Conservation (phyloP, 495 filamentous ascomycete species). For the Penicillium coprophilum region DNA sequence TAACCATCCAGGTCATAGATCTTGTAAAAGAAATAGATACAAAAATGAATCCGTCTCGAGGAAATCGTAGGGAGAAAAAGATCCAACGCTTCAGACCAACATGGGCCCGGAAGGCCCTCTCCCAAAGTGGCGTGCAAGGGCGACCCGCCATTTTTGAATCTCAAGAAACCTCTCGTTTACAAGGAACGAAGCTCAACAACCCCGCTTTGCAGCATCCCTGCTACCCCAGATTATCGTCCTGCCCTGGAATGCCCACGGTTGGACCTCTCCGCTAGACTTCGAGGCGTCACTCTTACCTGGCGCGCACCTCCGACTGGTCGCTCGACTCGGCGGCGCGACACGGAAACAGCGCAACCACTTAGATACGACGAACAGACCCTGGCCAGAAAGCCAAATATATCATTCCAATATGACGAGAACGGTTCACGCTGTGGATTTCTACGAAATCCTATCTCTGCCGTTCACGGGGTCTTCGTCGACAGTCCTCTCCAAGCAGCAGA, state of each 20-base stretch:
- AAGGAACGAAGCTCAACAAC: conserved; percentile 5
- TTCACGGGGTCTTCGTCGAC: conserved; percentile 25
- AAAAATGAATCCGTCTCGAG: not conserved
- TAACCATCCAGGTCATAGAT: not conserved
- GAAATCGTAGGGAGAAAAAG: not conserved
- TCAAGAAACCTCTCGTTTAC: not conserved
- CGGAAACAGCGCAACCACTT: conserved; percentile 3
- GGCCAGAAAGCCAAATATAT: conserved; percentile 2
- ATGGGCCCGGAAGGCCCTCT: conserved; percentile 2
- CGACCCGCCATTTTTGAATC: conserved; percentile 6
- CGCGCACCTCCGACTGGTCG: conserved; percentile 6
- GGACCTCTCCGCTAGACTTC: conserved; percentile 5
- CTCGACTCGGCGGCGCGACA: conserved; percentile 3
- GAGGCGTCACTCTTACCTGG: conserved; percentile 1
- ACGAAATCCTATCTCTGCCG: conserved; percentile 55
- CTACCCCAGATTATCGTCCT: not conserved
- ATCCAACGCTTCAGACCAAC: not conserved
- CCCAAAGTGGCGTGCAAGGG: conserved; percentile 15
- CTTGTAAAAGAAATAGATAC: not conserved
- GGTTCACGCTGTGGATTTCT: conserved; percentile 38
- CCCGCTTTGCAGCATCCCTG: conserved; percentile 11
- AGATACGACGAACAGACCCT: not conserved
- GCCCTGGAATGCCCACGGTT: conserved; percentile 1
- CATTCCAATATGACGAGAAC: conserved; percentile 25
- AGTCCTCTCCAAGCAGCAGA: conserved; percentile 40